Evolutionary conservation across 768 basidiomycete genomes (phyloP), one percentile per base, ranked within the genome.

Genomic region (Lyophyllum semitale): DNA sequence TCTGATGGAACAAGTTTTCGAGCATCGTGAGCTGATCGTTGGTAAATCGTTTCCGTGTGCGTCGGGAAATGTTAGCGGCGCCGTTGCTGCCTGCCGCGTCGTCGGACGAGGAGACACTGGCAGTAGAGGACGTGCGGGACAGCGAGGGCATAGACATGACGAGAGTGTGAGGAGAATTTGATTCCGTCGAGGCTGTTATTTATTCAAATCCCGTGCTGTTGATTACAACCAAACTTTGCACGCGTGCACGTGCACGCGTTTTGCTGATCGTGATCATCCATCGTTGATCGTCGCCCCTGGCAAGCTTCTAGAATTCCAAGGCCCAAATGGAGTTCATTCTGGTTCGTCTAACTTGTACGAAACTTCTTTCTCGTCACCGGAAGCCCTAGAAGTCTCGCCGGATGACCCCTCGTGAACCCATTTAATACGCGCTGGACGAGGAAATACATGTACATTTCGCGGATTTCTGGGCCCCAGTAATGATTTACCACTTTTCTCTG

Each of bases 11-110:
- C 41, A 90, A 80, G 58, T 85, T 80, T 68, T 90, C 88, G 53
- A 90, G 82, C 75, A 88, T 79, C 59, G 81, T 81, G 63, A 90
- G 81, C 71, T 90, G 88, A 15, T 72, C 73, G 58, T 80, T 84
- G 44, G 79, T 84, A 69, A 90, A 89, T 1, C 88, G 78, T 67
- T 87, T 88, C 35, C 88, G 82, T 2, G 88, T 89, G 49, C 88
- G 80, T 29, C 84, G 77, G 6, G 73, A 71, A 50, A 68, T 59
- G 68, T 70, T 50, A 67, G 63, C 70, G 47, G 70, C 64, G 44
- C 61, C 63, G 51, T 66, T 70, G 44, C 69, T 69, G 30, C 63
- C 68, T 63, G 78, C 77, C 9, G 71, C 67, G 59, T 81, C 79
- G 57, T 76, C 75, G 45, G 65, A 65, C 4, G 83, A 84, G 23